phyloP scores from a whole-genome alignment of 2,329 filamentous ascomycete genomes.

The Cryphonectria carpinicola region DNA sequence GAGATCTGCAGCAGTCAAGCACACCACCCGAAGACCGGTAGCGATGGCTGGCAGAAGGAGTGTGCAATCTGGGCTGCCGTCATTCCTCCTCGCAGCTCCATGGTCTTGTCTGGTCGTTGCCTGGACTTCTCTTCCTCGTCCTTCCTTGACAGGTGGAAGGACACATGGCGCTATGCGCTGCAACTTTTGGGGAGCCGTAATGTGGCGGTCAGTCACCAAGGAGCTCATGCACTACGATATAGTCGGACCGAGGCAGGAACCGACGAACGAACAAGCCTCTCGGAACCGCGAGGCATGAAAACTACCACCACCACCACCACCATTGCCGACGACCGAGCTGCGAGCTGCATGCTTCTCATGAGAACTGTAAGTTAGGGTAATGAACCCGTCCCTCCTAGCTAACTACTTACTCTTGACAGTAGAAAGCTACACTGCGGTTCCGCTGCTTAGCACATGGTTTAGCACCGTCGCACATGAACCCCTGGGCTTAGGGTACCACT shows the following conservation, averaged over 20 bases:
- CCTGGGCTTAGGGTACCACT: not conserved
- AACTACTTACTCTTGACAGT: not conserved
- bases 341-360: not conserved
- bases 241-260: not conserved
- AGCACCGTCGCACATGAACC: not conserved
- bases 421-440: not conserved
- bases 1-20: not conserved
- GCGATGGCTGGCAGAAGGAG: not conserved
- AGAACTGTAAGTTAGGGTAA: not conserved
- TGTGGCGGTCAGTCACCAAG: conserved; percentile 10
- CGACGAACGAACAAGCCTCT: conserved; percentile 11
- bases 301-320: not conserved
- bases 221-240: not conserved
- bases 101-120: not conserved
- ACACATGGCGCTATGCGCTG: not conserved
- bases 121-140: not conserved
- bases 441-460: not conserved
- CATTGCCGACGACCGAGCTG: not conserved
- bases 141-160: not conserved
- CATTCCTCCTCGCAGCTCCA: not conserved
- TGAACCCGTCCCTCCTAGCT: not conserved
- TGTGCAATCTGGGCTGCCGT: not conserved
- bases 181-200: not conserved
- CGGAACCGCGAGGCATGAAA: not conserved
- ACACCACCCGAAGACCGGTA: not conserved